phyloP scores from a whole-genome alignment of 2,329 filamentous ascomycete species.

The Aspergillus pseudoviridinutans region DNA sequence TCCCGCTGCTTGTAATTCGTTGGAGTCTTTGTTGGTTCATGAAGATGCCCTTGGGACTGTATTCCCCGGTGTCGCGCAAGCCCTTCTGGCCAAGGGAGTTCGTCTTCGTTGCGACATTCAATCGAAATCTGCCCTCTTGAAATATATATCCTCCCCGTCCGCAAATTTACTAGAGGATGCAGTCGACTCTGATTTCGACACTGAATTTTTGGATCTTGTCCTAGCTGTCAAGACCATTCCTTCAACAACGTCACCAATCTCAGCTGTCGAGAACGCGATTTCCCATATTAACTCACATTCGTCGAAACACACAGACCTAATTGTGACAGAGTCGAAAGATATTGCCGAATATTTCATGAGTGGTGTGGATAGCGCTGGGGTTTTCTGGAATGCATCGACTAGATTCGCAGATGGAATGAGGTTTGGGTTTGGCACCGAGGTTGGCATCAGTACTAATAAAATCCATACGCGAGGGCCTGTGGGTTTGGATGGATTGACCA shows the following conservation, averaged over 20 bases:
- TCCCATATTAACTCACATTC: conserved; percentile 87
- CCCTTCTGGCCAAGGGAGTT: conserved; percentile 72
- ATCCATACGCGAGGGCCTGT: conserved; percentile 93
- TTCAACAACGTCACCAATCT: conserved; percentile 15
- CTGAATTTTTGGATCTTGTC: conserved; percentile 82
- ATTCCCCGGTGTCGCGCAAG: conserved; percentile 68
- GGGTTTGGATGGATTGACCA: conserved; percentile 88
- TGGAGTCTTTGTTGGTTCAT: conserved; percentile 89
- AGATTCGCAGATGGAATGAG: conserved; percentile 95
- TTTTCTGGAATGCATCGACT: conserved; percentile 96
- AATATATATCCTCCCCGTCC: conserved; percentile 41
- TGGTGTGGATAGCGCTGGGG: conserved; percentile 80
- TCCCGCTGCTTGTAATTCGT: conserved; percentile 88
- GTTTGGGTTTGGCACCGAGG: conserved; percentile 96
- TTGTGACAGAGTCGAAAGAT: conserved; percentile 66
- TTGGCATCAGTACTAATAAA: conserved; percentile 98
- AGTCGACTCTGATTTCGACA: conserved; percentile 69
- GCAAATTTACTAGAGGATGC: conserved; percentile 60
- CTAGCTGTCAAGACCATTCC: conserved; percentile 79
- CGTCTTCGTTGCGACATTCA: conserved; percentile 72
- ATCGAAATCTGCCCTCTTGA: conserved; percentile 61
- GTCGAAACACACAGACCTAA: conserved; percentile 90
- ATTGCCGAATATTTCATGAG: conserved; percentile 79
- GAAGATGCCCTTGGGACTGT: conserved; percentile 62
- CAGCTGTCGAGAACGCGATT: conserved; percentile 65